Percentiles rank a stretch among this genome's conserved stretches.
Evolutionary conservation across 441 rosid genomes (phyloP).

Genomic region (Erysimum cheiri): DNA sequence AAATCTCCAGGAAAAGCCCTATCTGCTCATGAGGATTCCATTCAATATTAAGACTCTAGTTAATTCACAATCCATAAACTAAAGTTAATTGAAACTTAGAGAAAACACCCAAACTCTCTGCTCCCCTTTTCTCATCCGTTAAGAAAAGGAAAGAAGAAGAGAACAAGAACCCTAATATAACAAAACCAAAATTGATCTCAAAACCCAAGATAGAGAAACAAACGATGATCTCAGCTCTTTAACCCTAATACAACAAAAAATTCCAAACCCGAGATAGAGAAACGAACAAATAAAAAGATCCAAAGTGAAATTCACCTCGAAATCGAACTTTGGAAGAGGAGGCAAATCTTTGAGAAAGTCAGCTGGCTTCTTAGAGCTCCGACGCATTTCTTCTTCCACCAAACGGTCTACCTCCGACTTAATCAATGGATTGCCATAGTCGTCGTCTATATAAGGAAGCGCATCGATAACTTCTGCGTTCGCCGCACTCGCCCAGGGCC

Average conservation of each 20-base stretch:
- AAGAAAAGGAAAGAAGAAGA: constrained; percentile 1
- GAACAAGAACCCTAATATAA: constrained; percentile 19
- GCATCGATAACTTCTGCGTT: constrained; percentile 85
- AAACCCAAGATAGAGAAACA: background rate
- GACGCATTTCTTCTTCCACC: constrained; percentile 95
- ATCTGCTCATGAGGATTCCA: constrained; percentile 23
- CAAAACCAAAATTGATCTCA: constrained; percentile 1
- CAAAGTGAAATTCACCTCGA: constrained; percentile 34
- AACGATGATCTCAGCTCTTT: background rate
- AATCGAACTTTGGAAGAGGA: constrained; percentile 58
- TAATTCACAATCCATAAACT: constrained; percentile 6
- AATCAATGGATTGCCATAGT: constrained; percentile 71
- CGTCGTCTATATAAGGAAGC: constrained; percentile 96
- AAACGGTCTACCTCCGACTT: constrained; percentile 87
- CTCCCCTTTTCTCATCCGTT: background rate
- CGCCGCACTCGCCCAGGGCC: constrained; percentile 70
- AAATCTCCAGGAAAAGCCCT: background rate
- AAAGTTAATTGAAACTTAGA: constrained; percentile 1
- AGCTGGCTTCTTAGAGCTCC: constrained; percentile 85
- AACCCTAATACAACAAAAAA: constrained; percentile 39
- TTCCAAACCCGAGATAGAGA: background rate
- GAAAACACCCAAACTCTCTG: background rate
- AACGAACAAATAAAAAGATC: constrained; percentile 15
- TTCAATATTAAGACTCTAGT: constrained; percentile 15
- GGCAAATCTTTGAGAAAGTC: constrained; percentile 87